These are phyloP conservation scores for Penicillium mononematosum DNA, from an alignment of 495 filamentous ascomycete genomes.

Conservation along the genomic window DNA sequence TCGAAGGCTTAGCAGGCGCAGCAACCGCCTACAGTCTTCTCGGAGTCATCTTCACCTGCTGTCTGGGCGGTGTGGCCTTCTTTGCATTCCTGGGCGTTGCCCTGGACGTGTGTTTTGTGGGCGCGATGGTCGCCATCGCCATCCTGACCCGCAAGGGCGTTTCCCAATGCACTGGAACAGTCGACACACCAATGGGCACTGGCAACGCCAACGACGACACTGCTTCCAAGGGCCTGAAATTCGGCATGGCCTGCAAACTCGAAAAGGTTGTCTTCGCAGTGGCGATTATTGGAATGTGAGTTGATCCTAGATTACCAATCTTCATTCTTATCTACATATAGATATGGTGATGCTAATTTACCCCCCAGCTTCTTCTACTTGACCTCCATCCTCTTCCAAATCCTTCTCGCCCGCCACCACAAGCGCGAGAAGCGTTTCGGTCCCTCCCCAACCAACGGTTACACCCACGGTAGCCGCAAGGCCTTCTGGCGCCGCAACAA, in stretches of 20 bases:
- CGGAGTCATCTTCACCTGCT: conserved; percentile 71
- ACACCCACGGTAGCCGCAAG: conserved; percentile 65
- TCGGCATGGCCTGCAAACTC: conserved; percentile 63
- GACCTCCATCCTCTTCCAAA: conserved; percentile 61
- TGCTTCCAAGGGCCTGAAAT: conserved; percentile 28
- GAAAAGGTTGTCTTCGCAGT: conserved; percentile 73
- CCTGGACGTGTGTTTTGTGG: conserved; percentile 77
- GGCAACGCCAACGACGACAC: conserved; percentile 52
- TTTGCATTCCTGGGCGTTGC: conserved; percentile 72
- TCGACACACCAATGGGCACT: conserved; percentile 65
- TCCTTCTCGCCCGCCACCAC: conserved; percentile 65
- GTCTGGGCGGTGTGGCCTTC: conserved; percentile 71
- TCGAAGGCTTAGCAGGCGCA: conserved; percentile 76
- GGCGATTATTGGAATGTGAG: conserved; percentile 76
- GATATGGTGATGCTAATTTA: conserved; percentile 1
- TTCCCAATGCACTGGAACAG: conserved; percentile 56
- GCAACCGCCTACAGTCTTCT: conserved; percentile 70
- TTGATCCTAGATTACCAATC: conserved; percentile 13
- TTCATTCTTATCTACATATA: neutral
- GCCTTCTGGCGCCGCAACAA: conserved; percentile 51
- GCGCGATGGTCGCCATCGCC: conserved; percentile 74
- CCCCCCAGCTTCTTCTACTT: conserved; percentile 61
- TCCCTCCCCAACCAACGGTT: conserved; percentile 72
- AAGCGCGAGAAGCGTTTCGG: conserved; percentile 78
- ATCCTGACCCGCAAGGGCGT: conserved; percentile 67